Base-by-base conservation (phyloP, 371 early-diverging fungal species). In the Rhizomucor miehei region DNA sequence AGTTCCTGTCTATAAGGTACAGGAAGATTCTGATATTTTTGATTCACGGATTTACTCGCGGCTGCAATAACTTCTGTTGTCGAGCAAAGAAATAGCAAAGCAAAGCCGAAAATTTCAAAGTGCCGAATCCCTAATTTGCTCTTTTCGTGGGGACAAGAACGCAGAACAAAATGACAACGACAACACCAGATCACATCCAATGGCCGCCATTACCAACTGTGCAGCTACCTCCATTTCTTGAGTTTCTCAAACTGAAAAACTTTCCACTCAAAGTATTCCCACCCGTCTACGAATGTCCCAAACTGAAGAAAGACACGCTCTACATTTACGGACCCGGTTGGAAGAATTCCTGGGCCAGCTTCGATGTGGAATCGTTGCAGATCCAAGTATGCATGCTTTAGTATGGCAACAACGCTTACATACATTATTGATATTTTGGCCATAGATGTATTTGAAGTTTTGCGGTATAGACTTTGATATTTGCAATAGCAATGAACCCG, bases 151-250 rank as follows among this genome's bases (percentile, higher is more conserved):
- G 29, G 29, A 29, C 29, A 29, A 29, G 8, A 8, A 29, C 3
- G 8, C 29, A 8, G 29, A 6, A 21, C 14, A 46, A 3, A 46
- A 46, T 12, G 1, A 46, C n/a, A 36, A n/a, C 25, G 17, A 1
- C 37, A 20, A 36, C 35, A 36, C 16, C 85, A 96, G 99, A 78
- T 97, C 98, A 54, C 96, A 96, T 54, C 96, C 97, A 69, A 97
- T 99, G 56, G 86, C 60, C 73, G 46, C 62, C 59, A 40, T 56
- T 76, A 35, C 77, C 77, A 12, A 65, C 59, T 0, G 23, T 76
- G 6, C 69, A 77, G 36, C 48, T 77, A 3, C 77, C 77, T 24
- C 50, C 69, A 1, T 73, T 49, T 24, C 53, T 77, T 9, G 66
- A 73, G n/a, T 73, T 73, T 51, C 54, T 77, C 8, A 77, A 77